Evolutionary conservation across 768 basidiomycete genomes (phyloP), one percentile per base, ranked within the genome.

Genomic region (Boletus eberwhitei): DNA sequence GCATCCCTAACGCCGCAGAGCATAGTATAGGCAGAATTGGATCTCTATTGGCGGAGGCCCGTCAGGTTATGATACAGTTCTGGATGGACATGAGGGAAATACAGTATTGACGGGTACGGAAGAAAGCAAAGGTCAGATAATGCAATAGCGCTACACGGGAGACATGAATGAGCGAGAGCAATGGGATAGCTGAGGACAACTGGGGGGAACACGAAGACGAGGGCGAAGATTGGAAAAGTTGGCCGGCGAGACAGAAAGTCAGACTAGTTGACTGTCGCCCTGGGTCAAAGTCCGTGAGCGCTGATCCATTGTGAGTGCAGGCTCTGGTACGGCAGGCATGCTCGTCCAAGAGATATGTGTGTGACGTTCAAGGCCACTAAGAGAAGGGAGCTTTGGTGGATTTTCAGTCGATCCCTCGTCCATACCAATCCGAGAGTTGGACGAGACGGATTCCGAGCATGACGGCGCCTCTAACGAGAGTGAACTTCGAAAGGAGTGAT

Each of bases 1-100:
- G 16, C n/a, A 16, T 22, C 43, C 21, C 44, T 58, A 58, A 50
- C 31, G 40, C 54, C 54, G 46, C 48, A 36, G 2, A 21, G 17
- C 12, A n/a, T 2, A 26, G 4, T 1, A n/a, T 13, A 7, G 7
- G 37, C 21, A 22, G 7, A 16, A 32, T 19, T 2, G 24, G 26
- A 36, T 12, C 16, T 42, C 4, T 29, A 29, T 41, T 12, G 32
- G 41, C 19, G 19, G 4, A 36, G 19, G 32, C 14, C 16, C 6
- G 7, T 12, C 16, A 35, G 34, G 29, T 36, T 19, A 12, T 26
- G 19, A 32, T 32, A 39, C 19, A 53, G 13, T n/a, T 8, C 19
- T n/a, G 9, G 21, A 37, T 19, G 12, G 17, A 36, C 8, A 16
- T 2, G 22, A 16, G 22, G 40, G 8, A 9, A 5, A 24, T 32